phyloP scores from a whole-genome alignment of 495 filamentous ascomycete genomes.

The Aspergillus olivimuriae region DNA sequence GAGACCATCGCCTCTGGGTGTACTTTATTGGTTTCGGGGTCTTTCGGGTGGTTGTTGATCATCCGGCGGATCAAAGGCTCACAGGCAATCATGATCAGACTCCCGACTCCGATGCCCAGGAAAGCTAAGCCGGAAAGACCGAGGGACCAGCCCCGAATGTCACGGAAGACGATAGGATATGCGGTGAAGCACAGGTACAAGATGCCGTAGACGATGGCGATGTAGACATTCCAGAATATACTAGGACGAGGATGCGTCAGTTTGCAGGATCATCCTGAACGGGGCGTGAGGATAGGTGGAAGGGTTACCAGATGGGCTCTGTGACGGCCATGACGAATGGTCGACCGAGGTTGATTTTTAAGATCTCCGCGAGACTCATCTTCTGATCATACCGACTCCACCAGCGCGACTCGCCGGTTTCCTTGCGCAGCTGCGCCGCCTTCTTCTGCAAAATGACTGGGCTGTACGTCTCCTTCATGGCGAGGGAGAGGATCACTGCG shows the following conservation, averaged over 20 bases:
- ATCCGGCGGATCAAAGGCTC: conserved; percentile 67
- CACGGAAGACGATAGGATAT: conserved; percentile 69
- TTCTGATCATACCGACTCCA: conserved; percentile 71
- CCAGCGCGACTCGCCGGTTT: conserved; percentile 68
- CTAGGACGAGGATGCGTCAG: conserved; percentile 16
- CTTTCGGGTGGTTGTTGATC: conserved; percentile 60
- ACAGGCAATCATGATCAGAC: conserved; percentile 51
- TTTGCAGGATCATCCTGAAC: conserved; percentile 38
- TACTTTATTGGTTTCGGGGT: conserved; percentile 59
- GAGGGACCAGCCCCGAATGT: conserved; percentile 64
- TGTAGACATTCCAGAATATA: conserved; percentile 72
- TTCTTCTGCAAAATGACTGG: conserved; percentile 66
- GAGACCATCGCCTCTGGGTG: conserved; percentile 69
- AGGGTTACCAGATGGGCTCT: conserved; percentile 77
- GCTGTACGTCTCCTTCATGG: conserved; percentile 71
- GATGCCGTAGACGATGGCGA: conserved; percentile 60
- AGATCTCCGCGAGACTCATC: conserved; percentile 41
- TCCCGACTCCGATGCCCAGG: conserved; percentile 66
- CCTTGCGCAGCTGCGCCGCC: conserved; percentile 61
- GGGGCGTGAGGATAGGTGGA: not conserved
- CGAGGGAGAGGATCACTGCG: conserved; percentile 38
- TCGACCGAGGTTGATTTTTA: conserved; percentile 67
- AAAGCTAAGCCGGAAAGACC: conserved; percentile 69
- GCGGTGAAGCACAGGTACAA: conserved; percentile 84
- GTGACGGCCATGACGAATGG: conserved; percentile 73